phyloP scores from a whole-genome alignment of 148 eudicot species.

The Persicaria maculosa region DNA sequence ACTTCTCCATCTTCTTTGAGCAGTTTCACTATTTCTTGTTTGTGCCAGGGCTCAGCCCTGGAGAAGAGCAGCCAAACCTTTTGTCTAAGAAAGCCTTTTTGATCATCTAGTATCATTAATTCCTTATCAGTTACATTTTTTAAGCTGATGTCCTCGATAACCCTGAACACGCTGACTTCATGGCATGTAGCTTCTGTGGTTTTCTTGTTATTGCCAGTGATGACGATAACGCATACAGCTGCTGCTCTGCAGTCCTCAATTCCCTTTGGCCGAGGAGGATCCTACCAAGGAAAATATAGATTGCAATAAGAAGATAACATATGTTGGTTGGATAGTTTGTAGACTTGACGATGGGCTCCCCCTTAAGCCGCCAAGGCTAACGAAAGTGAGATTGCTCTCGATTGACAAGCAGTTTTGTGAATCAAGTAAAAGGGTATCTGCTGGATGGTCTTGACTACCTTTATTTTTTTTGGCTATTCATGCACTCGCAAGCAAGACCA shows the following conservation, averaged over 20 bases:
- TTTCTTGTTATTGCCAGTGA: conserved; percentile 79
- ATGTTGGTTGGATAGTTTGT: neutral
- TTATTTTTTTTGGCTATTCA: no score
- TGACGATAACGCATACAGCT: conserved; percentile 77
- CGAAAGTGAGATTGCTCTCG: conserved; percentile 64
- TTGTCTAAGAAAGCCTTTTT: conserved; percentile 50
- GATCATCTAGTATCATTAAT: conserved; percentile 57
- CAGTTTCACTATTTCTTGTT: conserved; percentile 84
- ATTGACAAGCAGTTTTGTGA: conserved; percentile 55
- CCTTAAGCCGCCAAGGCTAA: conserved; percentile 76
- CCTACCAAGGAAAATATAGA: conserved; percentile 30
- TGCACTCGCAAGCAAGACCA: no score
- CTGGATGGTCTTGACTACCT: conserved; percentile 47
- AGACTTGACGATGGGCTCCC: conserved; percentile 27
- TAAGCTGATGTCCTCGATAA: conserved; percentile 40
- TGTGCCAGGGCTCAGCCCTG: conserved; percentile 88
- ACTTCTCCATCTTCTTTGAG: conserved; percentile 73
- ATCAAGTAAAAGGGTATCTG: conserved; percentile 72
- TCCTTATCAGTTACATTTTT: conserved; percentile 79
- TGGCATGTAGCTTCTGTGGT: conserved; percentile 81
- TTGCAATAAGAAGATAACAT: neutral
- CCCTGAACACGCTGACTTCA: conserved; percentile 52
- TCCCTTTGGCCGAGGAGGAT: conserved; percentile 86
- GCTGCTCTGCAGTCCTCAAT: conserved; percentile 77
- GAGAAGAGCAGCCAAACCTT: conserved; percentile 63